phyloP scores from a whole-genome alignment of 345 rosid species.

The Geranium brycei region DNA sequence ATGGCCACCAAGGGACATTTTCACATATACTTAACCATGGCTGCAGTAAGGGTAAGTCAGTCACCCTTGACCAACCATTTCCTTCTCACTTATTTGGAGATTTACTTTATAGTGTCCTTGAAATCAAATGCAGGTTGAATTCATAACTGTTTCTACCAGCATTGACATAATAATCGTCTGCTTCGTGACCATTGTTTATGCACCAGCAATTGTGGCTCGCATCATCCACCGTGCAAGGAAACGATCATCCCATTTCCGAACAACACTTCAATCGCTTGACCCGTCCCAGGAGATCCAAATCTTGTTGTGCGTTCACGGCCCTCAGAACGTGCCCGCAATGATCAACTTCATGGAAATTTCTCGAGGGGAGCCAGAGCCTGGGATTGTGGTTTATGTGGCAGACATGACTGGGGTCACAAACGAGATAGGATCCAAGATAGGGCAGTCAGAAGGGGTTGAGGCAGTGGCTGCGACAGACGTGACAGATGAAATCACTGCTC shows the following conservation, averaged over 20 bases:
- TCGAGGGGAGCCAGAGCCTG: slow-evolving; percentile 59
- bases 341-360: slow-evolving; percentile 79
- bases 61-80: neutral
- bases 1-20: slow-evolving; percentile 76
- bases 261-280: slow-evolving; percentile 77
- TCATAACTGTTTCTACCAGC: slow-evolving; percentile 29
- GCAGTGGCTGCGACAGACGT: slow-evolving; percentile 34
- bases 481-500: slow-evolving; percentile 52
- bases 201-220: slow-evolving; percentile 53
- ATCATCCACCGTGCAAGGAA: slow-evolving; percentile 81
- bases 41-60: slow-evolving; percentile 35
- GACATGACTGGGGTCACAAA: slow-evolving; percentile 90
- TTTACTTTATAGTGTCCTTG: neutral
- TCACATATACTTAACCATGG: slow-evolving; percentile 54
- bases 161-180: slow-evolving; percentile 34
- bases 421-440: slow-evolving; percentile 58
- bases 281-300: slow-evolving; percentile 52
- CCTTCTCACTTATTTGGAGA: too few relatives aligned
- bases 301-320: slow-evolving; percentile 56
- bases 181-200: slow-evolving; percentile 46
- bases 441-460: slow-evolving; percentile 36
- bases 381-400: slow-evolving; percentile 53
- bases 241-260: slow-evolving; percentile 57
- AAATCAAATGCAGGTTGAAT: slow-evolving; percentile 24
- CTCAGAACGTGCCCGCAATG: slow-evolving; percentile 43